Conservation (phyloP, 2,329 filamentous ascomycete genomes). For the Sclerotinia trifoliorum region DNA sequence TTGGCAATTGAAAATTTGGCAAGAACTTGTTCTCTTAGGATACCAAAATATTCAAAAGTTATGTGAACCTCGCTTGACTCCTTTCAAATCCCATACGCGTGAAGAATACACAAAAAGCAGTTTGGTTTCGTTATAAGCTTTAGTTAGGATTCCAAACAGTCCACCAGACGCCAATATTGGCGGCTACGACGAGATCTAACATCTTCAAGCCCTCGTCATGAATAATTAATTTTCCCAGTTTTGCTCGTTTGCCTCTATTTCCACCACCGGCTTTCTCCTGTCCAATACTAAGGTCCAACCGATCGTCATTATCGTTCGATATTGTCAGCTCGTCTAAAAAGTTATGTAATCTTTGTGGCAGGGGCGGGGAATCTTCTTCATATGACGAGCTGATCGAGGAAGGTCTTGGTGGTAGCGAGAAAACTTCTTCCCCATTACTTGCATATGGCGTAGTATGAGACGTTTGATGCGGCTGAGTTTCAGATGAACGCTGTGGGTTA, state of each 20-base stretch:
- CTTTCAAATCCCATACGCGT: background rate
- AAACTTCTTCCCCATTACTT: slow-evolving; percentile 31
- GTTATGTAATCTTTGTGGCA: slow-evolving; percentile 1
- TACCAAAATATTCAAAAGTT: background rate
- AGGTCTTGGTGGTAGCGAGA: slow-evolving; percentile 31
- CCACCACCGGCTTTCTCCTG: slow-evolving; percentile 84
- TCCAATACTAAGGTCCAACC: slow-evolving; percentile 73
- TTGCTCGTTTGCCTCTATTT: slow-evolving; percentile 79
- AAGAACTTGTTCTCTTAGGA: background rate
- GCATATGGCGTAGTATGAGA: slow-evolving; percentile 33
- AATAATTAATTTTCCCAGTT: slow-evolving; percentile 90
- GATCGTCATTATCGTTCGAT: slow-evolving; percentile 40
- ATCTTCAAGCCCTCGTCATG: slow-evolving; percentile 91
- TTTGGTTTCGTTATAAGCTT: background rate
- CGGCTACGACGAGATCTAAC: slow-evolving; percentile 87
- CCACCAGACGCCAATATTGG: slow-evolving; percentile 95
- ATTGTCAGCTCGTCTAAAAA: slow-evolving; percentile 16
- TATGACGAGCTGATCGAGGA: slow-evolving; percentile 27
- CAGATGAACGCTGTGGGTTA: slow-evolving; percentile 33
- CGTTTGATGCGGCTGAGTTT: slow-evolving; percentile 29
- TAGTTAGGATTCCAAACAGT: slow-evolving; percentile 64
- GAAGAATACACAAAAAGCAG: background rate
- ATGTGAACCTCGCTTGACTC: background rate
- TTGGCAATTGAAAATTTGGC: background rate
- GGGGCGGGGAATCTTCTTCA: slow-evolving; percentile 19